These are phyloP conservation scores for Bipolaris oryzae DNA, from an alignment of 2,329 filamentous ascomycete species.

Conservation along the genomic window DNA sequence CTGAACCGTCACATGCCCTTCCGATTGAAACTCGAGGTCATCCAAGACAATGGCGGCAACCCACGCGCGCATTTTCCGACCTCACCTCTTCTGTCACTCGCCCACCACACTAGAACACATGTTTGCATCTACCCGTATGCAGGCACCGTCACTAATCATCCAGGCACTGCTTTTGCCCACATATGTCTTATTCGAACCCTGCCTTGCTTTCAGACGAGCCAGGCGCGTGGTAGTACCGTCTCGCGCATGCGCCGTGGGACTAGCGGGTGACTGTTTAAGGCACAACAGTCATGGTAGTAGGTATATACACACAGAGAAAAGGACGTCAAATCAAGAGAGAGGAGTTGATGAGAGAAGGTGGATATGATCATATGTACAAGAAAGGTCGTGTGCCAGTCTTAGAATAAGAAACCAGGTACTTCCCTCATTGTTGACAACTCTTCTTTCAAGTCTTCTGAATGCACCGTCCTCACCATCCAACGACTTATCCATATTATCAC, in stretches of 20 bases:
- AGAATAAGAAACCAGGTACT: conserved; percentile 21
- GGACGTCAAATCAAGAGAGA: conserved; percentile 20
- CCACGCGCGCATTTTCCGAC: conserved; percentile 35
- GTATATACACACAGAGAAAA: conserved; percentile 16
- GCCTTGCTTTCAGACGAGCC: conserved; percentile 13
- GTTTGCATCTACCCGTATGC: conserved; percentile 35
- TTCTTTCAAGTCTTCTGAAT: conserved; percentile 23
- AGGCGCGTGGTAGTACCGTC: conserved; percentile 24
- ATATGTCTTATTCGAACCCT: conserved; percentile 31
- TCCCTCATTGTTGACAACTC: conserved; percentile 10
- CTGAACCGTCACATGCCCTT: conserved; percentile 31
- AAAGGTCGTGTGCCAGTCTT: conserved; percentile 12
- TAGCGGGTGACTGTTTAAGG: conserved; percentile 26
- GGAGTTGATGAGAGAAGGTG: conserved; percentile 8
- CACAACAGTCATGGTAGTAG: conserved; percentile 14
- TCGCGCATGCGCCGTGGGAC: conserved; percentile 19
- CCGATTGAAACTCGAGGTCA: conserved; percentile 31
- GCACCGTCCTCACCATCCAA: conserved; percentile 26
- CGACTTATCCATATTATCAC: conserved; percentile 20
- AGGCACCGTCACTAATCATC: conserved; percentile 38
- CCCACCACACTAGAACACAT: conserved; percentile 31
- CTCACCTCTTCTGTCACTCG: conserved; percentile 40
- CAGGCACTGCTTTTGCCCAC: conserved; percentile 30
- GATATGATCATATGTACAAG: conserved; percentile 15
- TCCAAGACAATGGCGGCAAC: conserved; percentile 37